Percentiles rank a stretch among this genome's conserved stretches.
phyloP scores from a whole-genome alignment of 768 basidiomycete species.

The Serendipita indica region DNA sequence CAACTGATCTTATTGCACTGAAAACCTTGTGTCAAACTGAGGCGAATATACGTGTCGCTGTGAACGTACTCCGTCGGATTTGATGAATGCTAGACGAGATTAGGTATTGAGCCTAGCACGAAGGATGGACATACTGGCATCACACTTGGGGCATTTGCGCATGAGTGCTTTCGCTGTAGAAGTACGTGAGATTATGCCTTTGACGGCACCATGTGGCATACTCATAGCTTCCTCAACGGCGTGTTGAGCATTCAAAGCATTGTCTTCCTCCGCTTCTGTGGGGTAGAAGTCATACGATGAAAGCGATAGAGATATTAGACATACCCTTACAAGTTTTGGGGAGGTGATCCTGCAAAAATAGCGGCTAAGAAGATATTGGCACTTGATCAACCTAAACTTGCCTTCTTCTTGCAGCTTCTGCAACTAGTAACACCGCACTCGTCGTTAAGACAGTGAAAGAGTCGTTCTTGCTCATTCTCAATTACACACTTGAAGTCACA shows the following conservation, averaged over 20 bases:
- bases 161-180: conserved; percentile 57
- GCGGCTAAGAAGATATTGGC: conserved; percentile 9
- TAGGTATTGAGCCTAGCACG: conserved; percentile 10
- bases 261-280: conserved; percentile 62
- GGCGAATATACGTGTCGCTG: conserved; percentile 3
- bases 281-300: conserved; percentile 9
- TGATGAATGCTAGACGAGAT: conserved; percentile 49
- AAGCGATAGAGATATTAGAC: background rate
- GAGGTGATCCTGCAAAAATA: conserved; percentile 55
- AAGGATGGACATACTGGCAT: conserved; percentile 40
- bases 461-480: conserved; percentile 48
- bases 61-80: conserved; percentile 52
- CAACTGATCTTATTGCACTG: conserved; percentile 92
- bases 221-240: conserved; percentile 89
- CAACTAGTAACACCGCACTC: conserved; percentile 69
- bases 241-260: conserved; percentile 58
- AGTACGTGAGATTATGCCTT: background rate
- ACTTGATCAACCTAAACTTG: conserved; percentile 17
- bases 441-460: conserved; percentile 38
- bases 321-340: conserved; percentile 68
- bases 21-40: background rate
- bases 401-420: conserved; percentile 59
- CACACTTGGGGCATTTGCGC: conserved; percentile 77
- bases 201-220: conserved; percentile 22
- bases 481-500: conserved; percentile 81